phyloP scores from a whole-genome alignment of 2,329 filamentous ascomycete genomes.

The Zymoseptoria pseudotritici region DNA sequence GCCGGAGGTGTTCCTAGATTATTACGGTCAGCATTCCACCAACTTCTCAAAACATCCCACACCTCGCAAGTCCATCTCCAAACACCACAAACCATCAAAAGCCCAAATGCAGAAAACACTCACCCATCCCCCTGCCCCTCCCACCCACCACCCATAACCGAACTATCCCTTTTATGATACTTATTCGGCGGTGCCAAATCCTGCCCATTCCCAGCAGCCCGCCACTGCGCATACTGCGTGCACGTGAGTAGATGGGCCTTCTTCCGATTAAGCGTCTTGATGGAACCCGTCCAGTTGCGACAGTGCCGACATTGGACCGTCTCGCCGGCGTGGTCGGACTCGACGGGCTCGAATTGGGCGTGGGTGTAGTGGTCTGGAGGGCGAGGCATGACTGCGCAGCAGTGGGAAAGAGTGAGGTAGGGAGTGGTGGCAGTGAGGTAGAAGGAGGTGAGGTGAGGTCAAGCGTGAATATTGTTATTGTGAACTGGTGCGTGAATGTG shows the following conservation, averaged over 20 bases:
- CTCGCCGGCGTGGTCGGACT: constrained; percentile 20
- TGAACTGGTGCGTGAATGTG: background rate
- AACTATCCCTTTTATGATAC: constrained; percentile 24
- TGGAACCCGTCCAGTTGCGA: constrained; percentile 26
- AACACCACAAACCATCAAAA: background rate
- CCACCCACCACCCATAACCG: constrained; percentile 13
- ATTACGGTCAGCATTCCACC: background rate
- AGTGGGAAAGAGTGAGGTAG: background rate
- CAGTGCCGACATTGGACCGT: constrained; percentile 28
- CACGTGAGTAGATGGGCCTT: constrained; percentile 27
- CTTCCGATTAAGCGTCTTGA: constrained; percentile 28
- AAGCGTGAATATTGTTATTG: background rate
- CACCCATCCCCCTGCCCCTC: background rate
- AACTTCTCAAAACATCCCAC: background rate
- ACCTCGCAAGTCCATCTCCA: background rate
- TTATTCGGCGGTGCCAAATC: constrained; percentile 26
- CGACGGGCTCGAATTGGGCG: constrained; percentile 20
- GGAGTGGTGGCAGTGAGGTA: background rate
- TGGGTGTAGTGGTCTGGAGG: constrained; percentile 23
- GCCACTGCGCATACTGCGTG: constrained; percentile 23
- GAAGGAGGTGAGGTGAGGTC: background rate
- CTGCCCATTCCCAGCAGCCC: constrained; percentile 26
- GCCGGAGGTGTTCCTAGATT: background rate
- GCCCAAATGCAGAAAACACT: background rate
- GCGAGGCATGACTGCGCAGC: constrained; percentile 16